phyloP scores from a whole-genome alignment of 495 filamentous ascomycete species.

The Penicillium angulare region DNA sequence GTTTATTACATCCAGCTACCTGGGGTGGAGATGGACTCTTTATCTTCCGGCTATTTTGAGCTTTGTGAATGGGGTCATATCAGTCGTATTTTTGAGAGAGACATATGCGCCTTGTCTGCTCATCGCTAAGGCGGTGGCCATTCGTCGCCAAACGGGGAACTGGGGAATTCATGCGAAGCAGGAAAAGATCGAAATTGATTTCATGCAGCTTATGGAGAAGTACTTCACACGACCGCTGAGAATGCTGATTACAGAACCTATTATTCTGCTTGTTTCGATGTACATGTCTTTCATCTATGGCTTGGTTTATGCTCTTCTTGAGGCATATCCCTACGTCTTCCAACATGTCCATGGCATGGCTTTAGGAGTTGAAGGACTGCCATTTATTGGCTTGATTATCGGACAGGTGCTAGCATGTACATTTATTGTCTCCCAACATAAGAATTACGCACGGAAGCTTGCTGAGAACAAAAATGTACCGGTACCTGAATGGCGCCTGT shows the following conservation, averaged over 20 bases:
- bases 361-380: constrained; percentile 33
- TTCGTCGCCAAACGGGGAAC: constrained; percentile 42
- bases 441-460: constrained; percentile 29
- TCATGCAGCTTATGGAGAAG: constrained; percentile 34
- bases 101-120: constrained; percentile 43
- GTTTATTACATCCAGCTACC: constrained; percentile 33
- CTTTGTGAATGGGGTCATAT: constrained; percentile 23
- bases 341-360: constrained; percentile 35
- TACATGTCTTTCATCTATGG: constrained; percentile 51
- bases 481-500: constrained; percentile 41
- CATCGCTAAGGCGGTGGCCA: constrained; percentile 32
- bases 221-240: constrained; percentile 44
- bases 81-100: constrained; percentile 32
- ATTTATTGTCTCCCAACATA: constrained; percentile 29
- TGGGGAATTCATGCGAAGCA: constrained; percentile 50
- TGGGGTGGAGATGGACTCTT: constrained; percentile 51
- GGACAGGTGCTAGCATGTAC: constrained; percentile 29
- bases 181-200: constrained; percentile 44
- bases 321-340: constrained; percentile 46
- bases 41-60: constrained; percentile 43
- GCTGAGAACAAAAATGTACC: constrained; percentile 30
- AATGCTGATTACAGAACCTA: constrained; percentile 46
- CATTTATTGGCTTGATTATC: constrained; percentile 39
- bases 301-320: constrained; percentile 42
- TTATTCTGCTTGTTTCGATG: constrained; percentile 43